phyloP scores from a whole-genome alignment of 2,329 filamentous ascomycete genomes.

The Colletotrichum neosansevieriae region DNA sequence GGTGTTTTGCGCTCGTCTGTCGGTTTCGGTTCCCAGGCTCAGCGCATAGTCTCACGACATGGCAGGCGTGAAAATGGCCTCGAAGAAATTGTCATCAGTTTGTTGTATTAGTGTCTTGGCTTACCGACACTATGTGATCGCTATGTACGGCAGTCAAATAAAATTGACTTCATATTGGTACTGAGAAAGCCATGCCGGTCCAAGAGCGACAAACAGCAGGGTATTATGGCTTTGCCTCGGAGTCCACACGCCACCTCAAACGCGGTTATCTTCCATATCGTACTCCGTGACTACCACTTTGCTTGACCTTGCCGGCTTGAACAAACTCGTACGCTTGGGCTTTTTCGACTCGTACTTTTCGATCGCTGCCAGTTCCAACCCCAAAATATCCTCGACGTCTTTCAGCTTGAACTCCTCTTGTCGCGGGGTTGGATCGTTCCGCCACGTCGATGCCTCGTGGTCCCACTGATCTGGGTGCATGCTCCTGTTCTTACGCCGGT shows the following conservation, averaged over 20 bases:
- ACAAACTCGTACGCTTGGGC: not conserved
- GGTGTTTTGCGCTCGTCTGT: not conserved
- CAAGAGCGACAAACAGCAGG: not conserved
- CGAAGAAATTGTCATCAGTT: not conserved
- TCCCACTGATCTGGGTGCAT: constrained; percentile 14
- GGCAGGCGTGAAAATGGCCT: too few relatives aligned
- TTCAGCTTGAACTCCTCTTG: constrained; percentile 6
- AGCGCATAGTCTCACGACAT: too few relatives aligned
- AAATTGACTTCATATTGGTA: not conserved
- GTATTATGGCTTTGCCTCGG: too few relatives aligned
- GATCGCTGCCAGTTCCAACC: constrained; percentile 6
- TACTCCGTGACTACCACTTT: not conserved
- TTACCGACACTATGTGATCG: constrained; percentile 1
- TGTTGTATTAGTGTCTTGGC: not conserved
- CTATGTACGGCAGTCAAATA: constrained; percentile 7
- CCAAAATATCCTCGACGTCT: not conserved
- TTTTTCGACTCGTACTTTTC: constrained; percentile 19
- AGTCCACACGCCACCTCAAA: not conserved
- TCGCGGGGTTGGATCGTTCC: constrained; percentile 3
- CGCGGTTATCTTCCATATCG: not conserved
- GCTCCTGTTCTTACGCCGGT: not conserved
- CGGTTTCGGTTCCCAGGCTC: too few relatives aligned
- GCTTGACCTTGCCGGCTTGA: constrained; percentile 3
- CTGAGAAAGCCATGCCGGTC: not conserved
- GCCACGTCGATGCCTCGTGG: constrained; percentile 24